Conservation (phyloP, 176 grass and related monocot species). For the sorghum (Sorghum bicolor) region DNA sequence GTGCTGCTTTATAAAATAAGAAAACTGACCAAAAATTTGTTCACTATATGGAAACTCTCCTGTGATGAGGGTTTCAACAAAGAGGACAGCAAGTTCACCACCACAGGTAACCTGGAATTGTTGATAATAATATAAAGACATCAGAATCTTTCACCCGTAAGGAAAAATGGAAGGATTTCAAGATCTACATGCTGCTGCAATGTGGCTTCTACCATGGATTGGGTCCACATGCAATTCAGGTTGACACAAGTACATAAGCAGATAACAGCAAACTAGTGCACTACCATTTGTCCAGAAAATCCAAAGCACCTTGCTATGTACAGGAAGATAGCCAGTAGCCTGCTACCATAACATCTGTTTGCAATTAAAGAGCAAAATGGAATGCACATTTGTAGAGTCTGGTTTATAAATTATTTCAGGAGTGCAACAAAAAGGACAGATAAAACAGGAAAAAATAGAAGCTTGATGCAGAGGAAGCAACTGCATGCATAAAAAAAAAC, state of each 20-base stretch:
- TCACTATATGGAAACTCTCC: slow-evolving; percentile 55
- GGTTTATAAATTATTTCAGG: not conserved
- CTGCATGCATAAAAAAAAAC: not conserved
- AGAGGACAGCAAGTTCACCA: slow-evolving; percentile 69
- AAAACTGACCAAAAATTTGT: slow-evolving; percentile 73
- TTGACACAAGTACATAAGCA: not conserved
- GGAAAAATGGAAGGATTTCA: slow-evolving; percentile 9
- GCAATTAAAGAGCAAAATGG: not conserved
- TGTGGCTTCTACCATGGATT: not conserved
- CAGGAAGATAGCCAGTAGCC: not conserved
- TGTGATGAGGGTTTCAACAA: slow-evolving; percentile 71
- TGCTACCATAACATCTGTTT: not conserved
- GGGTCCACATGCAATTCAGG: not conserved
- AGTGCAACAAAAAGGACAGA: not conserved
- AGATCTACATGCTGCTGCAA: not conserved
- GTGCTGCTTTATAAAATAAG: slow-evolving; percentile 11
- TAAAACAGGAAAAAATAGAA: not conserved
- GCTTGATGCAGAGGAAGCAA: slow-evolving; percentile 1
- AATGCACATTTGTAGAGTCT: not conserved
- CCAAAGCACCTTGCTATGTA: not conserved
- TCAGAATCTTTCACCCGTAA: slow-evolving; percentile 25
- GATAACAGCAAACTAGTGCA: not conserved
- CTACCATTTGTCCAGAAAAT: not conserved
- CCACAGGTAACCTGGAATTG: slow-evolving; percentile 83
- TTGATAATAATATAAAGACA: slow-evolving; percentile 14